Base-by-base conservation (phyloP, 768 basidiomycete genomes). In the Asterophora parasitica region DNA sequence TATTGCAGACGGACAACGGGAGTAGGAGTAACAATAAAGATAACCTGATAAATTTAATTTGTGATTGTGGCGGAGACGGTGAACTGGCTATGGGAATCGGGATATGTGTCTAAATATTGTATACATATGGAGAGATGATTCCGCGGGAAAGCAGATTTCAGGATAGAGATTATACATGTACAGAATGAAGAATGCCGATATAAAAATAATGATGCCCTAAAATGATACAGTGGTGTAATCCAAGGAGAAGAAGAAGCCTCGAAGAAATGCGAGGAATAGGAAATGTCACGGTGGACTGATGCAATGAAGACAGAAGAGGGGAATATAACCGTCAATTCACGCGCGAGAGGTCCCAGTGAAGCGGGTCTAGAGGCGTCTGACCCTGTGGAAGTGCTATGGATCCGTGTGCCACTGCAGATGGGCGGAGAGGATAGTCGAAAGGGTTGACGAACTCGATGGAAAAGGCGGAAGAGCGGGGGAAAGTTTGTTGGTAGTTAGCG, bases 1-100 rank as follows among this genome's bases (percentile, higher is more conserved):
- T 9, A 58, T 77, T 15, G 50, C 51, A 49, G 55, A 46, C 34
- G 34, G 43, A n/a, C 10, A 28, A 37, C 19, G 23, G 32, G 28
- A 19, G 19, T 42, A 37, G 49, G 26, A 19, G 31, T 7, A 26
- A 17, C 30, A 48, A 41, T 23, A 23, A 23, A 23, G 6, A 23
- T 23, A 6, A 23, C 23, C 6, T 23, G 3, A 23, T 23, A 23
- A 23, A 23, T 23, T 23, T 23, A 23, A 23, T 23, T 3, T 3
- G 23, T 23, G 23, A 6, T 23, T 23, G 23, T 23, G 31, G 5
- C 8, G 13, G 19, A 44, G 32, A 32, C 17, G 42, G 28, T 37
- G 28, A 20, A 42, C 30, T 28, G 30, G 42, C 30, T 9, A 26
- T 42, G n/a, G 23, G 4, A 30, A 23, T 23, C 23, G 23, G 23